Base-by-base conservation (phyloP, 768 basidiomycete species). In the Cyclocybe aegerita region DNA sequence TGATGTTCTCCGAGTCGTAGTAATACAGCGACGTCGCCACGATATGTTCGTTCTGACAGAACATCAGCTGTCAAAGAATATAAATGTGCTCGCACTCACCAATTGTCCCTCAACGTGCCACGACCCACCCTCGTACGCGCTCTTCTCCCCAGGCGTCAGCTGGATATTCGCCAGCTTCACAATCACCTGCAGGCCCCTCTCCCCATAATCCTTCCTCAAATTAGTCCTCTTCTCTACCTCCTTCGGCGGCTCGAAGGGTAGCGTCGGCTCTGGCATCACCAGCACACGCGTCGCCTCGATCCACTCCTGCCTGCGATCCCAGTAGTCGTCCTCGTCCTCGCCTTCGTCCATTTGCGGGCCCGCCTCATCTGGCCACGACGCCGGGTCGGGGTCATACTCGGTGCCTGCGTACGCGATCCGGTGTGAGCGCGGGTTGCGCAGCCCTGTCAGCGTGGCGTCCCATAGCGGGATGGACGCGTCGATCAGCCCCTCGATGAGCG, bases 101-200 rank as follows among this genome's bases (percentile, higher is more conserved):
- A 60, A 11, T 46, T 63, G 62, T 15, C 68, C 68, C 48, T 68
- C 66, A 11, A 68, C 56, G 36, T 67, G 65, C 68, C 66, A 69
- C 6, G 59, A 47, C 2, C 63, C 66, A 1, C 64, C 64, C 8
- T 37, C 43, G 30, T 62, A 67, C 14, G 60, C 47, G 1, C 64
- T 60, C 30, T 61, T 62, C 33, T 69, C 66, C 3, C n/a, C n/a
- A n/a, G 68, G 65, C 1, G 66, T 69, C 29, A 67, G 51, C 34
- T 66, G 54, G 12, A 67, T 62, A 40, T 67, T 68, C 4, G 63
- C 62, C 37, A 67, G 39, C 41, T 66, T 64, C 47, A 63, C 54
- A 30, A 67, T 65, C 9, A 66, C 46, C 41, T 65, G 62, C 17
- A 65, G 37, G 2, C 56, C 56, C 9, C 37, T 31, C 29, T 48